A percentile compares a stretch with the other conserved stretches of the same genome.
These are phyloP conservation scores for Podaxis sp. DNA, from an alignment of 768 basidiomycete genomes.

Conservation along the genomic window DNA sequence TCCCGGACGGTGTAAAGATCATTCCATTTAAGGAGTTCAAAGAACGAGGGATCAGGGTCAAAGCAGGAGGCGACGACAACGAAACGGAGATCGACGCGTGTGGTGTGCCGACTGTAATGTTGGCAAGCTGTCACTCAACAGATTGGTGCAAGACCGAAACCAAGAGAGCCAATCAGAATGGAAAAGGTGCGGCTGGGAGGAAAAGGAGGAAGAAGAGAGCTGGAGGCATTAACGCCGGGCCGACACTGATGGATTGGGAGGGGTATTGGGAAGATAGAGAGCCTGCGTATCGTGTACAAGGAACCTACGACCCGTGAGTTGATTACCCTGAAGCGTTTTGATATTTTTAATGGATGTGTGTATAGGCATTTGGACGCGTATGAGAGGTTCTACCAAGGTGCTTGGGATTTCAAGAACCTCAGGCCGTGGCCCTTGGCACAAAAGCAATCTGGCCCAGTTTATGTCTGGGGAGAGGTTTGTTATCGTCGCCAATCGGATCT, in stretches of 20 bases:
- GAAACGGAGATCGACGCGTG: slow-evolving; percentile 61
- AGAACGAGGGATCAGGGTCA: slow-evolving; percentile 33
- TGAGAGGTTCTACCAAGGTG: slow-evolving; percentile 57
- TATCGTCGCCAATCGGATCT: not conserved
- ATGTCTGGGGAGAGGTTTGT: slow-evolving; percentile 66
- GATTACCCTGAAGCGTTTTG: not conserved
- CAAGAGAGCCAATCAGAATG: slow-evolving; percentile 34
- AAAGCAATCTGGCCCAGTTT: slow-evolving; percentile 34
- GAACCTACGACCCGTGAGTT: slow-evolving; percentile 51
- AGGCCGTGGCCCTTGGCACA: slow-evolving; percentile 36
- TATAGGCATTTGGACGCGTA: slow-evolving; percentile 35
- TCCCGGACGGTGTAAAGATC: slow-evolving; percentile 38
- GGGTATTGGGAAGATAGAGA: slow-evolving; percentile 72
- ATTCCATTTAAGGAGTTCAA: slow-evolving; percentile 43
- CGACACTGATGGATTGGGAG: slow-evolving; percentile 48
- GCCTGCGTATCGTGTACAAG: slow-evolving; percentile 33
- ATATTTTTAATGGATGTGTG: slow-evolving; percentile 8
- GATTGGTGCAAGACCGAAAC: slow-evolving; percentile 58
- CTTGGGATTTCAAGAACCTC: slow-evolving; percentile 50
- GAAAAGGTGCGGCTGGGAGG: slow-evolving; percentile 11
- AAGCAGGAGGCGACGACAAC: slow-evolving; percentile 39
- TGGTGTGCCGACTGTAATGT: slow-evolving; percentile 63
- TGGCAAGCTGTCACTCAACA: slow-evolving; percentile 48
- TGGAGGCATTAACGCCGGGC: slow-evolving; percentile 8
- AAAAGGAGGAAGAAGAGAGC: slow-evolving; percentile 20